Conservation (phyloP, 148 eudicot species). For the Rhododendron simsii region DNA sequence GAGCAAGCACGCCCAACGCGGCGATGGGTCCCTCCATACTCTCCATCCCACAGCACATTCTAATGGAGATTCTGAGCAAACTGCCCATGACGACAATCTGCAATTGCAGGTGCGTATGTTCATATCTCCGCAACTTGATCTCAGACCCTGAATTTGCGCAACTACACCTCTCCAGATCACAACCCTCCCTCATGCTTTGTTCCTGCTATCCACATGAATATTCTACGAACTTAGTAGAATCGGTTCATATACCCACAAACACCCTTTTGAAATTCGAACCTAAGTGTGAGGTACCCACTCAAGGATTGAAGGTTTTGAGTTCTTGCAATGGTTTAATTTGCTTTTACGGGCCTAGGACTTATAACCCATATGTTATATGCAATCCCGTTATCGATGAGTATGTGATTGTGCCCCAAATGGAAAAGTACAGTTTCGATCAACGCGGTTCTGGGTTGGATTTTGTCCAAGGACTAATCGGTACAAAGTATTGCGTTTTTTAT, state of each 20-base stretch:
- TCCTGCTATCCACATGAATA: no score
- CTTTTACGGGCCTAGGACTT: conserved; percentile 13
- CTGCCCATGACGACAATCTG: background rate
- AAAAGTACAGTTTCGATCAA: background rate
- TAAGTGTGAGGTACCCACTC: background rate
- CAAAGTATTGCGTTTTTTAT: conserved; percentile 21
- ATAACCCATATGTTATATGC: conserved; percentile 28
- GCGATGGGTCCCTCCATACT: background rate
- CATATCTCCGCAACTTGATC: background rate
- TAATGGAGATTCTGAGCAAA: background rate
- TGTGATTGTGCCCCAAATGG: conserved; percentile 19
- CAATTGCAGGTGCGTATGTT: conserved; percentile 1
- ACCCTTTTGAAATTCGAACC: background rate
- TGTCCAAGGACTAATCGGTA: conserved; percentile 20
- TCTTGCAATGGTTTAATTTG: conserved; percentile 45
- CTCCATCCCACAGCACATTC: background rate
- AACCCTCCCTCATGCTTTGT: background rate
- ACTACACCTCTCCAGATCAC: background rate
- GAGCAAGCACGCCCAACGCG: background rate
- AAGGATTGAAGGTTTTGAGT: conserved; percentile 7
- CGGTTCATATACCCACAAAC: no score
- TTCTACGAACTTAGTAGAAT: no score
- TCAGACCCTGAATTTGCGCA: background rate
- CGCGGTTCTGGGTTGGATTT: conserved; percentile 34
- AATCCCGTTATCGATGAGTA: conserved; percentile 33